Evolutionary conservation across 2,329 filamentous ascomycete species (phyloP).

Genomic region (Chalara sp.): DNA sequence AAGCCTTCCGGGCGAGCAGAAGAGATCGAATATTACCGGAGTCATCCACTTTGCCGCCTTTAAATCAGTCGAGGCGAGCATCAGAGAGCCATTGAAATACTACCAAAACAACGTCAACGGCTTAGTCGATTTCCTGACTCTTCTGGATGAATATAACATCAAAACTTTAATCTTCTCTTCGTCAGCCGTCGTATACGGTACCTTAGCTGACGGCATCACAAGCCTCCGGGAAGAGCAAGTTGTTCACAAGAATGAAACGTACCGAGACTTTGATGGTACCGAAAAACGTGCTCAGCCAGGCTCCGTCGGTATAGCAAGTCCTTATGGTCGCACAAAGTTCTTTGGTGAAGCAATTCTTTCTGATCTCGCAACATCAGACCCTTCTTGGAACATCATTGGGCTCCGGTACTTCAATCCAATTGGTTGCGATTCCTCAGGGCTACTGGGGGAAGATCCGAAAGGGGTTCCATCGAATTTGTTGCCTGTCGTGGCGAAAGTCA

Average conservation of each 20-base stretch:
- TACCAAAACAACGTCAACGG: constrained; percentile 62
- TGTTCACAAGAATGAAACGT: too few relatives aligned
- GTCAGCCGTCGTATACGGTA: constrained; percentile 59
- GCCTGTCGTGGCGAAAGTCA: constrained; percentile 53
- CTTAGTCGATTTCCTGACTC: constrained; percentile 48
- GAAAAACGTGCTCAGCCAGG: constrained; percentile 22
- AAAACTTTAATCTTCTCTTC: constrained; percentile 62
- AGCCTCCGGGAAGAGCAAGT: constrained; percentile 46
- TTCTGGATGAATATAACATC: constrained; percentile 50
- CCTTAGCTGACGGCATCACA: constrained; percentile 39
- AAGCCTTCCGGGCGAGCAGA: too few relatives aligned
- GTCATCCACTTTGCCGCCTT: constrained; percentile 63
- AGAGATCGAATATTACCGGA: constrained; percentile 44
- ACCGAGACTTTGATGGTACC: too few relatives aligned
- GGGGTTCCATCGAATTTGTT: constrained; percentile 56
- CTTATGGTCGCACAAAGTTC: constrained; percentile 59
- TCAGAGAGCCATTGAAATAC: constrained; percentile 51
- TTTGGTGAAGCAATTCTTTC: constrained; percentile 59
- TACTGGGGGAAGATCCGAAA: constrained; percentile 57
- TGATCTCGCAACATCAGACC: constrained; percentile 51
- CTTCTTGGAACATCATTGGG: constrained; percentile 54
- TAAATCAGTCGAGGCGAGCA: constrained; percentile 59
- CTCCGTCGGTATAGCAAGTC: constrained; percentile 52
- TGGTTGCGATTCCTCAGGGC: constrained; percentile 55
- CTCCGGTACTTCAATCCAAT: constrained; percentile 61